Evolutionary conservation across 495 filamentous ascomycete species (phyloP).

Genomic region (Thozetella sp.): DNA sequence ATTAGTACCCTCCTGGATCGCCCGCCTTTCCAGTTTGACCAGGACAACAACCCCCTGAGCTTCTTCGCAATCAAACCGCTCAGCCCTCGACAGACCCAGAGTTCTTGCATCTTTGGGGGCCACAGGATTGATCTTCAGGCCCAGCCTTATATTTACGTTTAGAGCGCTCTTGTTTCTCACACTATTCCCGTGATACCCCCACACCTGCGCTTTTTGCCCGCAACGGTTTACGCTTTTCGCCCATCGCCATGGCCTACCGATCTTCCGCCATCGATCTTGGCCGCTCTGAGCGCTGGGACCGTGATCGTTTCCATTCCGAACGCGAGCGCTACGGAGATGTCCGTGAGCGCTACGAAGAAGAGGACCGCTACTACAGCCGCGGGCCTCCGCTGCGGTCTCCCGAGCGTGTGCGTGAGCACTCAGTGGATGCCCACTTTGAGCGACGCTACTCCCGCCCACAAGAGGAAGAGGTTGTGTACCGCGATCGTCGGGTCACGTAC

Average conservation of each 20-base stretch:
- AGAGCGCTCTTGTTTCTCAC: neutral
- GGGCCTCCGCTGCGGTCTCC: slow-evolving; percentile 11
- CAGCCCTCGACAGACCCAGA: neutral
- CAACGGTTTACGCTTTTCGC: too few species aligned
- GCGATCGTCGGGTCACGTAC: slow-evolving; percentile 35
- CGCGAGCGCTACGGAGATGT: slow-evolving; percentile 28
- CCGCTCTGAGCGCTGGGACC: slow-evolving; percentile 41
- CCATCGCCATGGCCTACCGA: slow-evolving; percentile 25
- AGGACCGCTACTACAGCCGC: slow-evolving; percentile 24
- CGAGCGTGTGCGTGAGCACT: slow-evolving; percentile 22
- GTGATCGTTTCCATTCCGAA: slow-evolving; percentile 35
- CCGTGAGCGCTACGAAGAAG: slow-evolving; percentile 30
- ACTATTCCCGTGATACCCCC: neutral
- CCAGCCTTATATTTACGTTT: too few species aligned
- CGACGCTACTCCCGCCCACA: slow-evolving; percentile 23
- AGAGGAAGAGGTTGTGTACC: slow-evolving; percentile 31
- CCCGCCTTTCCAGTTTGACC: neutral
- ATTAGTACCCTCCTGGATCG: neutral
- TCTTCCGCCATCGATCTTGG: slow-evolving; percentile 34
- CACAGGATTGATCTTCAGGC: too few species aligned
- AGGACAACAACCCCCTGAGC: neutral
- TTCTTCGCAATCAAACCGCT: neutral
- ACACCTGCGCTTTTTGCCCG: neutral
- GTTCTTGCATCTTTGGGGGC: too few species aligned
- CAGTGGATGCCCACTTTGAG: slow-evolving; percentile 30